A percentile compares a stretch with the other conserved stretches of the same genome.
Evolutionary conservation across 2,329 filamentous ascomycete species (phyloP).

Genomic region (Penicillium glabrum): DNA sequence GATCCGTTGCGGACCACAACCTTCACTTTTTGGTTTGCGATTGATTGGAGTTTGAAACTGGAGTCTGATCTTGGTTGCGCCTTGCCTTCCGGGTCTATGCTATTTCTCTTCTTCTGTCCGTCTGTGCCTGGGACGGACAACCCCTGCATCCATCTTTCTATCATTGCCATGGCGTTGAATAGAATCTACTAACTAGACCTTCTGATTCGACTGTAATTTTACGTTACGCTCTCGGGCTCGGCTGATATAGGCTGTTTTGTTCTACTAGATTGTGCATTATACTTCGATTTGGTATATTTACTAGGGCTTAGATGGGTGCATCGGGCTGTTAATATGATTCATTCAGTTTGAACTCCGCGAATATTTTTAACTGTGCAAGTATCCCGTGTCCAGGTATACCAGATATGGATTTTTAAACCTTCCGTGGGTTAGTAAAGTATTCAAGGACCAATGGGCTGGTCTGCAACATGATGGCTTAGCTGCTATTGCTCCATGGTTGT

Average conservation of each 20-base stretch:
- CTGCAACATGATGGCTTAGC: too few species aligned
- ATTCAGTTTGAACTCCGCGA: not conserved
- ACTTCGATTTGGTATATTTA: constrained; percentile 6
- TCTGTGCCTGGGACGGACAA: not conserved
- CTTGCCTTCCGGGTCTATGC: not conserved
- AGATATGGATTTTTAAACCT: not conserved
- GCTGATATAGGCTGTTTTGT: not conserved
- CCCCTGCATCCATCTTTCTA: not conserved
- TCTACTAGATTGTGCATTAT: constrained; percentile 3
- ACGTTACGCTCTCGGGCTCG: not conserved
- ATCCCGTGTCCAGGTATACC: not conserved
- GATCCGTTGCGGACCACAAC: not conserved
- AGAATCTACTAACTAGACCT: constrained; percentile 1
- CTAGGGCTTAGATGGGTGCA: not conserved
- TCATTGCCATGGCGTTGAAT: constrained; percentile 13
- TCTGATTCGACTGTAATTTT: not conserved
- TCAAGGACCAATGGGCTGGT: too few species aligned
- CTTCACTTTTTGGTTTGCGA: not conserved
- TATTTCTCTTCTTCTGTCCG: not conserved
- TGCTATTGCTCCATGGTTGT: too few species aligned
- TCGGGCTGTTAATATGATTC: constrained; percentile 2
- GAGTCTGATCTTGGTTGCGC: not conserved
- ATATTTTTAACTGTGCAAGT: not conserved
- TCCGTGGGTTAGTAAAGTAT: too few species aligned
- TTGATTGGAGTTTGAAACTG: not conserved